These are phyloP conservation scores for Candida glucosophila DNA, from an alignment of 1,139 yeast genomes.

Conservation along the genomic window DNA sequence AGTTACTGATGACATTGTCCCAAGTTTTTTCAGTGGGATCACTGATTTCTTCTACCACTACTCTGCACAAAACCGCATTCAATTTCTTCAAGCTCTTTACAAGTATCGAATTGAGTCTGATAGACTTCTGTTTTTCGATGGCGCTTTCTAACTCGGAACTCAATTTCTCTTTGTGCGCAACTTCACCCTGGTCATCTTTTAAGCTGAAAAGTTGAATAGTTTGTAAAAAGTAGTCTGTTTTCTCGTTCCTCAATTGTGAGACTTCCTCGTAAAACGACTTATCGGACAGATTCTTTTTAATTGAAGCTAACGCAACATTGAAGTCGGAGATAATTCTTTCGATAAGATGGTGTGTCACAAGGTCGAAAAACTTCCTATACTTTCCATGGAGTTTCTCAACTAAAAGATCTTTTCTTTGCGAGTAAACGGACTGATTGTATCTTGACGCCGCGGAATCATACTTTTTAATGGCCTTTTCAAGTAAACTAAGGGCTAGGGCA, in stretches of 20 bases:
- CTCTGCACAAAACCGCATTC: conserved; percentile 28
- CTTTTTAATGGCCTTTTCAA: conserved; percentile 35
- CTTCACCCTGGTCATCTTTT: conserved; percentile 13
- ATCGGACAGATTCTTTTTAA: conserved; percentile 9
- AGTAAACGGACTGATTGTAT: conserved; percentile 57
- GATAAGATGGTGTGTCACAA: conserved; percentile 16
- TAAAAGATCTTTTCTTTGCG: conserved; percentile 21
- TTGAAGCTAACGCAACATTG: conserved; percentile 10
- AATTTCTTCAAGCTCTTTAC: conserved; percentile 33
- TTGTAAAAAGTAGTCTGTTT: conserved; percentile 10
- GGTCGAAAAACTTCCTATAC: conserved; percentile 36
- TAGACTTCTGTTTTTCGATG: conserved; percentile 30
- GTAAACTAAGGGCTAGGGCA: conserved; percentile 28
- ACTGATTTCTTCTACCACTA: conserved; percentile 27
- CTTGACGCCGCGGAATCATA: conserved; percentile 70
- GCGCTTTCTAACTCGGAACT: conserved; percentile 14
- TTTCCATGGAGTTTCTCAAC: conserved; percentile 34
- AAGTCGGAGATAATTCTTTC: conserved; percentile 10
- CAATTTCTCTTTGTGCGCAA: conserved; percentile 10
- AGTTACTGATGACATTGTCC: conserved; percentile 48
- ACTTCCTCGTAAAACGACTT: conserved; percentile 13
- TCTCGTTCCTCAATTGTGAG: conserved; percentile 5
- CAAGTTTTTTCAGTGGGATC: conserved; percentile 47
- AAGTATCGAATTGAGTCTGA: conserved; percentile 35
- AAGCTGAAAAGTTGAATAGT: conserved; percentile 15